Evolutionary conservation across 2,329 filamentous ascomycete genomes (phyloP), one percentile per base, ranked within the genome.

Genomic region (Xylaria sp.): DNA sequence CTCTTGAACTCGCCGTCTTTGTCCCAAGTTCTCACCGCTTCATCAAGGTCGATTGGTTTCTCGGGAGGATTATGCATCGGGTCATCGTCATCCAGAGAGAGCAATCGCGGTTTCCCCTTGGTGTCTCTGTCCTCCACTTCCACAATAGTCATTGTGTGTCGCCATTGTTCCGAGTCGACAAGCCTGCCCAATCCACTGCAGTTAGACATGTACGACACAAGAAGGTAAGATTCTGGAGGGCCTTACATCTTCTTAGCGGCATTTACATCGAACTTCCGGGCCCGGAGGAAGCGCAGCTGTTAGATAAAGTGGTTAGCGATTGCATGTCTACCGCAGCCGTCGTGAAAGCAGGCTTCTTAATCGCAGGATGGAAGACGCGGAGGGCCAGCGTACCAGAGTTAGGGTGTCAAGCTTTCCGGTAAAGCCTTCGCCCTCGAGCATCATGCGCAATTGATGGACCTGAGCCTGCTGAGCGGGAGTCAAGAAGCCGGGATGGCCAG

Each of bases 261-360:
- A 76, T 91, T 87, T 71, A 97, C 92, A 81, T 97, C 92, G 81
- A 98, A 99, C 87, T 98, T 98, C 79, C 96, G 90, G 66, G 96
- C 96, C 80, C 96, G 90, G 78, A 99, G 86, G 84, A 97, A 98
- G 79, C 94, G 91, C 79, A 98, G 85, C 90, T 94, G 75, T 34
- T 63, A 55, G 25, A 75, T 61, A 39, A 62, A 74, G 64, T 69
- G 8, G 10, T 58, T 46, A 58, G 73, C 64, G 15, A 28, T 9
- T 46, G n/a, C 69, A 18, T 44, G 20, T 4, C 23, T 25, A 39
- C 39, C 25, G 20, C 18, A 15, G 7, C 12, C 15, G 9, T 41
- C 12, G 9, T 12, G 9, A 31, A 48, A 1, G 31, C 41, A 13
- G 20, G 25, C 25, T 1, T 1, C 20, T 10, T 3, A 23, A 12